Percentiles rank a stretch among this genome's conserved stretches.
phyloP scores from a whole-genome alignment of 106 monocot species.

The Triglochin maritima region DNA sequence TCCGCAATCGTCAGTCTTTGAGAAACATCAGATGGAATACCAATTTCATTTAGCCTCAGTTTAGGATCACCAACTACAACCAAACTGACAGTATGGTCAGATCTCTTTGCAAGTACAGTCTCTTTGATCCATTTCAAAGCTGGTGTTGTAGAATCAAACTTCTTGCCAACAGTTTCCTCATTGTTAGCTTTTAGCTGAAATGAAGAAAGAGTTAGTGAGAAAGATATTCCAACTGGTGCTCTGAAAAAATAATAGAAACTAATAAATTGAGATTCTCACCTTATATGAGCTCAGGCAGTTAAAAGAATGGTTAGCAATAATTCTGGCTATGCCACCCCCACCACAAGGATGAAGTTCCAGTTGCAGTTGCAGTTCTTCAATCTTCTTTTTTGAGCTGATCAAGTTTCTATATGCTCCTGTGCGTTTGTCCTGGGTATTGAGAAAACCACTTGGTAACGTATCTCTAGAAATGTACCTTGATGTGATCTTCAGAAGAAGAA shows the following conservation, averaged over 20 bases:
- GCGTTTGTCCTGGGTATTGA: constrained; percentile 38
- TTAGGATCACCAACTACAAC: constrained; percentile 82
- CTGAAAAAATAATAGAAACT: neutral
- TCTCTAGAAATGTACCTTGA: neutral
- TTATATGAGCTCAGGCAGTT: constrained; percentile 51
- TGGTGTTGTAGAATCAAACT: constrained; percentile 18
- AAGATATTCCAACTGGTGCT: neutral
- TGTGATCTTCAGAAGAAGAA: too few species aligned
- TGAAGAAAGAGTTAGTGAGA: neutral
- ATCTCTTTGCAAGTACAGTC: constrained; percentile 59
- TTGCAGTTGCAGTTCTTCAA: constrained; percentile 42
- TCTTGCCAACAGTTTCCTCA: constrained; percentile 13
- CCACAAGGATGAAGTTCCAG: constrained; percentile 20
- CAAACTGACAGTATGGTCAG: constrained; percentile 69
- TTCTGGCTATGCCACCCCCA: neutral
- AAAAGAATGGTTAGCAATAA: constrained; percentile 7
- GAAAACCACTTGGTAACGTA: neutral
- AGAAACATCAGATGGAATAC: constrained; percentile 44
- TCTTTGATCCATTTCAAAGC: constrained; percentile 81
- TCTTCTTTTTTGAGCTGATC: constrained; percentile 33
- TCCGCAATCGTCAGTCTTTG: constrained; percentile 34
- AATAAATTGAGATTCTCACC: constrained; percentile 16
- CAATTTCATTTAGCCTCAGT: constrained; percentile 65
- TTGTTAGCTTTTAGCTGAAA: constrained; percentile 36
- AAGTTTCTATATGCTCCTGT: constrained; percentile 62